Evolutionary conservation across 2,329 filamentous ascomycete genomes (phyloP).

Genomic region (Scytalidium lignicola): DNA sequence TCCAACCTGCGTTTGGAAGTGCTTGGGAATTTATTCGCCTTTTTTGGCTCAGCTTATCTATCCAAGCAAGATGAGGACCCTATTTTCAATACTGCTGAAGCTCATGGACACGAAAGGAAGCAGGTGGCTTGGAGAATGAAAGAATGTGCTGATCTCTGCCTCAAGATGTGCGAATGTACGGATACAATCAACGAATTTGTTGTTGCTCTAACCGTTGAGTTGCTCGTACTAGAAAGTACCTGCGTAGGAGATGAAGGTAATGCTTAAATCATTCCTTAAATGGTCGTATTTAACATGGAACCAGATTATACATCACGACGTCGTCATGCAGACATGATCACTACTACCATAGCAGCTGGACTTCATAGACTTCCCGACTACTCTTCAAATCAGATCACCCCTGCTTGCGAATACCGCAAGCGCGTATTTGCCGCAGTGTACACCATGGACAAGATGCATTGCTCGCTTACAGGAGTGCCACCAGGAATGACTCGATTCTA

Average conservation of each 20-base stretch:
- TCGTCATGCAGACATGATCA: neutral
- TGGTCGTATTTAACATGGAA: neutral
- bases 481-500: constrained; percentile 1
- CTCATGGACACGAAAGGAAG: neutral
- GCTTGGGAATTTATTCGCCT: constrained; percentile 5
- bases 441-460: constrained; percentile 1
- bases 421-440: neutral
- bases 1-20: constrained; percentile 7
- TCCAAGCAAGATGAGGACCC: constrained; percentile 5
- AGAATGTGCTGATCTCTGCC: constrained; percentile 3
- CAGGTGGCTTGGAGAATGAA: constrained; percentile 1
- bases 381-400: neutral
- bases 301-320: neutral
- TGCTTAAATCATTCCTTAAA: neutral
- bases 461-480: constrained; percentile 3
- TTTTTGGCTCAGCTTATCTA: constrained; percentile 3
- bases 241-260: constrained; percentile 5
- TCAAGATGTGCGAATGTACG: constrained; percentile 1
- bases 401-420: constrained; percentile 1
- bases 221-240: constrained; percentile 4
- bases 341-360: neutral
- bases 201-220: constrained; percentile 1
- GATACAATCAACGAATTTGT: constrained; percentile 5
- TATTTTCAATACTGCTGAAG: constrained; percentile 1
- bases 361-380: constrained; percentile 4